A percentile compares a stretch with the other conserved stretches of the same genome.
Evolutionary conservation across 192 early-diverging fungal genomes (phyloP).

Genomic region (Linnemannia elongata): DNA sequence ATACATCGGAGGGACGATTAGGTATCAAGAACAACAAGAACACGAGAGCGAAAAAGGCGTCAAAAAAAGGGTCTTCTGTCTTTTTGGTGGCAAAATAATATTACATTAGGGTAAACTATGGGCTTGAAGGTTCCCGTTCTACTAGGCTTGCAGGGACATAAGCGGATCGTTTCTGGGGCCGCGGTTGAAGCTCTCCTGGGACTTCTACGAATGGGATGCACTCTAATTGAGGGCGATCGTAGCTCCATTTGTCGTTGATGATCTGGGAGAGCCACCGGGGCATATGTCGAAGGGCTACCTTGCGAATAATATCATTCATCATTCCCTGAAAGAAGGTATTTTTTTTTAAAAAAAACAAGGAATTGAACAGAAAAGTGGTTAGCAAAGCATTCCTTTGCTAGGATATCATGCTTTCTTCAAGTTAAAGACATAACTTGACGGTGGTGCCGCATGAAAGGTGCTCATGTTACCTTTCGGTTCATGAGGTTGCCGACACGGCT

Average conservation of each 20-base stretch:
- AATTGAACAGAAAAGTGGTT: too few relatives aligned
- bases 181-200: constrained; percentile 12
- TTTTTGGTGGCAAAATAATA: too few relatives aligned
- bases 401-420: neutral
- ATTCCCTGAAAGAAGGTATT: constrained; percentile 6
- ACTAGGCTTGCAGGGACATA: constrained; percentile 11
- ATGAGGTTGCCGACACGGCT: constrained; percentile 20
- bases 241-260: constrained; percentile 13
- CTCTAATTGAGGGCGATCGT: constrained; percentile 34
- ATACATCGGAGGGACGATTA: too few relatives aligned
- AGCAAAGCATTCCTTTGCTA: neutral
- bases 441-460: neutral
- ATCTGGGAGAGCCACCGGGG: constrained; percentile 19
- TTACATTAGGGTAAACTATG: too few relatives aligned
- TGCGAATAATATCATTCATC: constrained; percentile 33
- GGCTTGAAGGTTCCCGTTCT: neutral
- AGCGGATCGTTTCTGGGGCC: constrained; percentile 15
- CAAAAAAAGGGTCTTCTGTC: too few relatives aligned
- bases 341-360: neutral
- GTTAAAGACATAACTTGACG: too few relatives aligned
- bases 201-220: constrained; percentile 26
- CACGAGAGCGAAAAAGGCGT: too few relatives aligned
- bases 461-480: constrained; percentile 25
- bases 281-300: constrained; percentile 11
- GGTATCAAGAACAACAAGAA: too few relatives aligned